Base-by-base conservation (phyloP, 495 filamentous ascomycete genomes). In the Terfezia boudieri region DNA sequence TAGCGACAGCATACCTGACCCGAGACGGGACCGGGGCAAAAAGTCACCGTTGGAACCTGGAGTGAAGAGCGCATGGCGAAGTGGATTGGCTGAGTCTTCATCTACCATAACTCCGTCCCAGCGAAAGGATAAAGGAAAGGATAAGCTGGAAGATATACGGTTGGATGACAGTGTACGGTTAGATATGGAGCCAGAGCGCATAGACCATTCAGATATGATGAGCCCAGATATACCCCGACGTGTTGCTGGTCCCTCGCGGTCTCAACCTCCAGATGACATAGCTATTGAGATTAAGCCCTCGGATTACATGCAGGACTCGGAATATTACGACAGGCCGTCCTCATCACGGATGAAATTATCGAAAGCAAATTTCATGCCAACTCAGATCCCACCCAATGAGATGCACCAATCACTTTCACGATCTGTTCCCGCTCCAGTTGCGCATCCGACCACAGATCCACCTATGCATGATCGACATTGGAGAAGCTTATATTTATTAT, bases 401-500 rank as follows among this genome's bases (percentile, higher is more conserved):
- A 17, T 59, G 60, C 58, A 62, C 49, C 41, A 20, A 53, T 46
- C 17, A 56, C 53, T 51, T 35, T 54, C 55, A 56, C 53, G n/a
- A 53, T 61, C 68, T 57, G 68, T 76, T 46, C 74, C 75, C 8
- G 71, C 74, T 22, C 69, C 72, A 20, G 70, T 73, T 12, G 70
- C 67, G 7, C 61, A 68, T 22, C 69, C 69, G 7, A 56, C 67
- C 17, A 57, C 69, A 51, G 73, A 78, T 52, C 72, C 75, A 9
- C 74, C 76, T 38, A 46, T 57, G 20, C 85, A 96, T 67, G 92
- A 98, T 67, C 69, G 74, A 12, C 86, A 96, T 67, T 98, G 90
- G 76, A 84, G 82, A n/a, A 86, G 82, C 60, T 71, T 96, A 32
- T 96, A 86, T 64, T 67, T 93, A 56, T 88, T 96, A 65, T 81